These are phyloP conservation scores for Shiraia bambusicola DNA, from an alignment of 2,329 filamentous ascomycete species.

Conservation along the genomic window DNA sequence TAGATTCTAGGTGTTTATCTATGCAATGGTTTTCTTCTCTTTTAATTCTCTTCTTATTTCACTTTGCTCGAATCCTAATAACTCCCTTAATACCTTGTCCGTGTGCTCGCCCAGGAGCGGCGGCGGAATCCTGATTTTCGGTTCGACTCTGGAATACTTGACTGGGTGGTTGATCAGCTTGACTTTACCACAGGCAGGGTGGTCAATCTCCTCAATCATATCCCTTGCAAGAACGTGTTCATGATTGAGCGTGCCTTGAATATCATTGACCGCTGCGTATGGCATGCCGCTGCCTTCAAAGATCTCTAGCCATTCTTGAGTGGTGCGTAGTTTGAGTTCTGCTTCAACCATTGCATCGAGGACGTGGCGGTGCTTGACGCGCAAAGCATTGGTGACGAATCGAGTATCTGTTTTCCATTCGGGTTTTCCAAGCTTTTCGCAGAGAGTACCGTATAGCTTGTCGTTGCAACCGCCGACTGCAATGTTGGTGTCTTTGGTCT, in stretches of 20 bases:
- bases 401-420: slow-evolving; percentile 60
- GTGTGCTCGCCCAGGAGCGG: slow-evolving; percentile 67
- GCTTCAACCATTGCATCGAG: slow-evolving; percentile 78
- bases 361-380: slow-evolving; percentile 68
- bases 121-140: slow-evolving; percentile 73
- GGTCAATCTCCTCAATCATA: slow-evolving; percentile 87
- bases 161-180: slow-evolving; percentile 91
- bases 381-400: slow-evolving; percentile 60
- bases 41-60: slow-evolving; percentile 22
- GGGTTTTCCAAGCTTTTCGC: slow-evolving; percentile 56
- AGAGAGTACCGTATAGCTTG: slow-evolving; percentile 60
- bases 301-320: slow-evolving; percentile 80
- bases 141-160: slow-evolving; percentile 83
- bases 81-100: slow-evolving; percentile 34
- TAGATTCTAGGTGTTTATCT: too few species aligned
- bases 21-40: slow-evolving; percentile 15
- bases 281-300: slow-evolving; percentile 92
- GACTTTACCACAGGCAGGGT: slow-evolving; percentile 77
- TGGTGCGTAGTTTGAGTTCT: slow-evolving; percentile 73
- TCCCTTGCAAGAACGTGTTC: slow-evolving; percentile 74
- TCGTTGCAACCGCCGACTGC: slow-evolving; percentile 66
- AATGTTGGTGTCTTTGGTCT: slow-evolving; percentile 62
- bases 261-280: slow-evolving; percentile 90
- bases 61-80: slow-evolving; percentile 28
- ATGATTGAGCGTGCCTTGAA: slow-evolving; percentile 80